phyloP scores from a whole-genome alignment of 129 eudicot species.

The sunflower (Helianthus annuus) region DNA sequence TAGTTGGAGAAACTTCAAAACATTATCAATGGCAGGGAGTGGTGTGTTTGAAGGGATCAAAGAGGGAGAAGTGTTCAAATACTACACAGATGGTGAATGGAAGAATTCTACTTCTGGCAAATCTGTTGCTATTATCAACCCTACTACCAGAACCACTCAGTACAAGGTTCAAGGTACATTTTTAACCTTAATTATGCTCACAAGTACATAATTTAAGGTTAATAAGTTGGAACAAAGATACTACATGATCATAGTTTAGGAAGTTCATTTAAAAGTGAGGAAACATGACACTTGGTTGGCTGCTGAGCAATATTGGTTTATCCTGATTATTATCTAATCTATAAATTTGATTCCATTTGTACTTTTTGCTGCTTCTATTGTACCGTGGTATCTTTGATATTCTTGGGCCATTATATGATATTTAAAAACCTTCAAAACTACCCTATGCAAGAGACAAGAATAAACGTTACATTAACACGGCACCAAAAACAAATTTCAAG shows the following conservation, averaged over 20 bases:
- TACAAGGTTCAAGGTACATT: conserved; percentile 61
- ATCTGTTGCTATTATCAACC: conserved; percentile 63
- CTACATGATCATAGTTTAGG: neutral
- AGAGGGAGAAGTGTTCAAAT: conserved; percentile 57
- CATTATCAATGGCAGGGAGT: conserved; percentile 38
- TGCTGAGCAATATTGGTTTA: conserved; percentile 22
- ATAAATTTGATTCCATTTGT: neutral
- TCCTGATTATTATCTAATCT: conserved; percentile 16
- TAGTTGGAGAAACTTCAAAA: conserved; percentile 18
- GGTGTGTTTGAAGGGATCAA: conserved; percentile 51
- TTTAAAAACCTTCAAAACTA: neutral
- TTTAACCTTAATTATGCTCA: neutral
- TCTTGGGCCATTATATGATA: neutral
- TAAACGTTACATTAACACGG: neutral
- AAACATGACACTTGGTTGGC: conserved; percentile 31
- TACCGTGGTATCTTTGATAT: conserved; percentile 15
- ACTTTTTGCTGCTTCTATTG: neutral
- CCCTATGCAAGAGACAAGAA: neutral
- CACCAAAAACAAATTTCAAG: neutral
- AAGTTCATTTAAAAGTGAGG: neutral
- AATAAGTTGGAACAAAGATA: neutral
- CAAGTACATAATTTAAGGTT: neutral
- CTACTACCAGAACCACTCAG: conserved; percentile 56
- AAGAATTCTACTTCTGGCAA: conserved; percentile 53
- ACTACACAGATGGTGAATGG: conserved; percentile 68